Percentiles rank a stretch among this genome's conserved stretches.
Conservation (phyloP, 306 rosid species). For the Rosa persica region DNA sequence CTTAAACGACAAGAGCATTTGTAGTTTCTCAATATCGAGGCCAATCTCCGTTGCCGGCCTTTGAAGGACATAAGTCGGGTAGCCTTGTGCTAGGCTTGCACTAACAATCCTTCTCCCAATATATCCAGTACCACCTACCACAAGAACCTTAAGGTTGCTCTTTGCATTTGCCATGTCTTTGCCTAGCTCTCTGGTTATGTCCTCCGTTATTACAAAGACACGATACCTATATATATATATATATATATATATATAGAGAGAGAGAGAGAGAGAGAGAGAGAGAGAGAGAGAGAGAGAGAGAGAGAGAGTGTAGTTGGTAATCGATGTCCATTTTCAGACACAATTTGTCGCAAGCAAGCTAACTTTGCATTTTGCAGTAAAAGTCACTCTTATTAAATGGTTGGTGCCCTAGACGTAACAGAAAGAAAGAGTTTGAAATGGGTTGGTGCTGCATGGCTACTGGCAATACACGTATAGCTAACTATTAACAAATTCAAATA, state of each 20-base stretch:
- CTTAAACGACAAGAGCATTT: constrained; percentile 62
- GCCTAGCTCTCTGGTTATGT: not conserved
- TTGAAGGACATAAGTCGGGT: constrained; percentile 62
- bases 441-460: no score
- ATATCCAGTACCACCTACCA: constrained; percentile 85
- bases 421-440: no score
- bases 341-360: no score
- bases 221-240: not conserved
- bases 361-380: no score
- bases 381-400: no score
- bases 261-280: not conserved
- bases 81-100: constrained; percentile 69
- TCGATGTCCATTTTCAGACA: not conserved
- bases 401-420: no score
- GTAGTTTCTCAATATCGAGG: constrained; percentile 62
- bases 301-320: not conserved
- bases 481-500: no score
- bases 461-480: no score
- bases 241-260: no score
- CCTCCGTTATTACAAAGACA: not conserved
- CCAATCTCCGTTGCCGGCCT: constrained; percentile 77
- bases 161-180: constrained; percentile 38
- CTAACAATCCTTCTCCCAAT: constrained; percentile 68
- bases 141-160: constrained; percentile 58
- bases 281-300: not conserved